These are phyloP conservation scores for Isoetes taiwanensis DNA, from an alignment of 75 land plant species.

Conservation along the genomic window DNA sequence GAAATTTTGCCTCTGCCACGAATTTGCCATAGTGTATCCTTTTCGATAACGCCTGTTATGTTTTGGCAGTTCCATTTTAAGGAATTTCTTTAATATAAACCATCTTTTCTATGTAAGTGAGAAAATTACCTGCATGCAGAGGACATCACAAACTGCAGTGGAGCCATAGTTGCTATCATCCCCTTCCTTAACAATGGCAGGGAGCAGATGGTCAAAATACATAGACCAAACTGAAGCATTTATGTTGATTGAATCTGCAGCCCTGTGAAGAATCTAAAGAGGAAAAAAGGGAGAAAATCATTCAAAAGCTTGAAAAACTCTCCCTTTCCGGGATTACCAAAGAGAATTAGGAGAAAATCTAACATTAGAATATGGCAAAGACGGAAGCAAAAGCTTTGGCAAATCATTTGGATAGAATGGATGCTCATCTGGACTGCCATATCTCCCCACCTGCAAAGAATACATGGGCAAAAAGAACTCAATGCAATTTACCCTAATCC, in stretches of 20 bases:
- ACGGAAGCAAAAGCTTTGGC: slow-evolving; percentile 1
- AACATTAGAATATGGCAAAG: neutral
- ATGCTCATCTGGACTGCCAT: neutral
- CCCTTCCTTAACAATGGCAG: neutral
- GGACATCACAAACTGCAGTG: slow-evolving; percentile 3
- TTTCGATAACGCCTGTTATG: neutral
- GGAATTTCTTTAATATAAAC: too few species aligned
- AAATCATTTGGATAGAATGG: neutral
- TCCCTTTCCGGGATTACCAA: too few species aligned
- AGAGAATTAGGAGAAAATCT: too few species aligned
- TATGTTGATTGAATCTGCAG: neutral
- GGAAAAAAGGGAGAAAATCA: neutral
- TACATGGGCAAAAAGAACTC: too few species aligned
- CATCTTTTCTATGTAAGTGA: too few species aligned
- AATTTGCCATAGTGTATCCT: slow-evolving; percentile 5
- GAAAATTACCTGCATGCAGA: neutral
- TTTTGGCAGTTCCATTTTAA: too few species aligned
- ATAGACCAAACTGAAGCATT: neutral
- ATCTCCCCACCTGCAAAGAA: slow-evolving; percentile 3
- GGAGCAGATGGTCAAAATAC: neutral
- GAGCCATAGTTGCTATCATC: slow-evolving; percentile 7
- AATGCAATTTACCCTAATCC: too few species aligned
- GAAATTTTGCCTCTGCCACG: slow-evolving; percentile 5
- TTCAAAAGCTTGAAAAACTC: too few species aligned
- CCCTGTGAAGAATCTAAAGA: neutral